Evolutionary conservation across 352 stramenopile genomes (phyloP), one percentile per base, ranked within the genome.

Genomic region (Pelagophyceae sp.): DNA sequence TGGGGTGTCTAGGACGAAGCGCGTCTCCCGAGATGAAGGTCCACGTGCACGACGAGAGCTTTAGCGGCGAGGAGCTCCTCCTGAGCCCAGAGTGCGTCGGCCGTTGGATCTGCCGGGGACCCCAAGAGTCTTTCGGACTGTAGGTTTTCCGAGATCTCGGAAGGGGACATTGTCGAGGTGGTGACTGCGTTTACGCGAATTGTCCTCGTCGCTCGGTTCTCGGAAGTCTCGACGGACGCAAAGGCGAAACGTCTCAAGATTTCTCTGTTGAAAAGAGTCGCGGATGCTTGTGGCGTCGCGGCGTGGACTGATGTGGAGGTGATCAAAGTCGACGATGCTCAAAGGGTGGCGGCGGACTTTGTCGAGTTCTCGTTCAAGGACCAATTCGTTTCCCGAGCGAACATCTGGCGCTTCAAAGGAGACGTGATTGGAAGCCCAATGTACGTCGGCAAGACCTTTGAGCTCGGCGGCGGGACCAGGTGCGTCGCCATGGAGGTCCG

Each of bases 401-500:
- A 94, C 76, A 85, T 94, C 23, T 93, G 88, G 88, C 86, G 87
- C 33, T 87, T 90, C 77, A 77, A 77, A 35, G 17, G 31, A 2
- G 38, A 33, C 35, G 54, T 77, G 1, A 37, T 71, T 15, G 88
- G 88, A 23, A 87, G 88, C 63, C 90, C 87, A 60, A 83, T 92
- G 29, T 93, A 91, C 82, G 85, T 91, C 27, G 88, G 89, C 38
- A 88, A 91, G 58, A 87, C 84, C 0, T 82, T 93, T 50, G 86
- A 84, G 65, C 84, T 82, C 45, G 83, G 91, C 2, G 84, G 87
- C n/a, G 85, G 83, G 20, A 90, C 96, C 38, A 90, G 92, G 61
- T 92, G 89, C 0, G 87, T 94, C 71, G 92, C 97, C 65, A 76
- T 82, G 75, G 92, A 98, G 67, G 93, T 96, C 54, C 83, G 96